Percentiles rank a stretch among this genome's conserved stretches.
Evolutionary conservation across 208 protist species (phyloP).

Genomic region (Vickermania spadyakhi): DNA sequence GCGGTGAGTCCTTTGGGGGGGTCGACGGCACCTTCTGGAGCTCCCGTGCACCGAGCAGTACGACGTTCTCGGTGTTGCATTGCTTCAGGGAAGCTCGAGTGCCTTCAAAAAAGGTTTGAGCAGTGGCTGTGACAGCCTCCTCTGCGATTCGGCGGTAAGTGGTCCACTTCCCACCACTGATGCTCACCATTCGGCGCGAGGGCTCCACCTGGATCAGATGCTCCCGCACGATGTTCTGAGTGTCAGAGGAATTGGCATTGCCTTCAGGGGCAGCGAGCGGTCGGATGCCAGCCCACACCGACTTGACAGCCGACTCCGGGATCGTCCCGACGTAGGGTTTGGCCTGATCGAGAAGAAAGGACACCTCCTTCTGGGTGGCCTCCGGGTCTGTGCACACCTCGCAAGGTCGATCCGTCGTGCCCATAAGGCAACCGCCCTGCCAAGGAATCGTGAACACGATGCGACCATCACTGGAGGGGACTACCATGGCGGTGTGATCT

Average conservation of each 20-base stretch:
- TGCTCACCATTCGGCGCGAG: constrained; percentile 62
- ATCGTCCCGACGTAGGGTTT: constrained; percentile 52
- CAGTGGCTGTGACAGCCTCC: constrained; percentile 73
- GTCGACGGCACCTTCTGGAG: constrained; percentile 22
- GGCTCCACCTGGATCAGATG: constrained; percentile 81
- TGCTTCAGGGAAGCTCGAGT: constrained; percentile 14
- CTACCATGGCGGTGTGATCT: constrained; percentile 67
- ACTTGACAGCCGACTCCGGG: constrained; percentile 51
- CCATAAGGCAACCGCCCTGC: constrained; percentile 89
- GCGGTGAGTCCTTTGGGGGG: constrained; percentile 6
- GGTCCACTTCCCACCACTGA: constrained; percentile 95
- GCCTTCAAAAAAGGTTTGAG: constrained; percentile 32
- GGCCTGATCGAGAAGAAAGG: constrained; percentile 80
- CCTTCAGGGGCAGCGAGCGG: constrained; percentile 40
- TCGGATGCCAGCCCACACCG: constrained; percentile 82
- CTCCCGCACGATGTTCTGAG: constrained; percentile 87
- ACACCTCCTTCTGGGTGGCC: constrained; percentile 57
- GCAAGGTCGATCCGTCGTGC: constrained; percentile 87
- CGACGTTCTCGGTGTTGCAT: constrained; percentile 69
- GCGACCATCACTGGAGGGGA: constrained; percentile 89
- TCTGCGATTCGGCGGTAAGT: constrained; percentile 93
- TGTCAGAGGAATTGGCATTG: constrained; percentile 18
- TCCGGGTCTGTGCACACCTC: constrained; percentile 53
- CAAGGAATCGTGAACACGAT: constrained; percentile 92
- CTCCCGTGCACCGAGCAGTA: constrained; percentile 70